Evolutionary conservation across 2,329 filamentous ascomycete species (phyloP), one percentile per base, ranked within the genome.

Genomic region (Botryotinia globosa): DNA sequence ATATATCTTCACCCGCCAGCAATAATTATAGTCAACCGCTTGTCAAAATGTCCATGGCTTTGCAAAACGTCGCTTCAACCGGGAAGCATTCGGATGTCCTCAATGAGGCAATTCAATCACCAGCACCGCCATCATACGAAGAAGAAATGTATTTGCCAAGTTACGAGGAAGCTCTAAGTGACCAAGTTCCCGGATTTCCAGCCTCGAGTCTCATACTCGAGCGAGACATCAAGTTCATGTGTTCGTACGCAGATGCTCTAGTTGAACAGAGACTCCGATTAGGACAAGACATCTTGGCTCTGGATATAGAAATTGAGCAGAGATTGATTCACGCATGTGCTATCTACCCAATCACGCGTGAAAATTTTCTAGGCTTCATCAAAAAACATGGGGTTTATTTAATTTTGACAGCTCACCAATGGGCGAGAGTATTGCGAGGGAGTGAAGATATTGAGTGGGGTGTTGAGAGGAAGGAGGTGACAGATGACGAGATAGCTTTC

Each of bases 51-150:
- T n/a, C 58, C 0, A 39, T 25, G 10, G 0, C 22, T 25, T 8
- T 18, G 3, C 34, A n/a, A 25, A 25, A 61, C 6, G 2, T n/a
- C 6, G 16, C 5, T 0, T 4, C 22, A 39, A n/a, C 6, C 7
- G 25, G 29, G 25, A 12, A 62, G 25, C 18, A 62, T 42, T 25
- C 32, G 6, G 2, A 14, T 37, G 14, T 3, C 22, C 5, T 37
- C 22, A n/a, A 62, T 4, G 3, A 4, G n/a, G 34, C 8, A 62
- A 16, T 25, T 25, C 59, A n/a, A 7, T n/a, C 59, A 5, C 1
- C 6, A 62, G 2, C 7, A 16, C 59, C 59, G 42, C 37, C 34
- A 42, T 62, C 37, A 14, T 62, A 62, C n/a, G 20, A 42, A n/a
- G 34, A 62, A 62, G 25, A 42, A 18, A 42, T 42, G 6, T n/a